These are phyloP conservation scores for Pugionium dolabratum DNA, from an alignment of 345 rosid genomes.

Conservation along the genomic window DNA sequence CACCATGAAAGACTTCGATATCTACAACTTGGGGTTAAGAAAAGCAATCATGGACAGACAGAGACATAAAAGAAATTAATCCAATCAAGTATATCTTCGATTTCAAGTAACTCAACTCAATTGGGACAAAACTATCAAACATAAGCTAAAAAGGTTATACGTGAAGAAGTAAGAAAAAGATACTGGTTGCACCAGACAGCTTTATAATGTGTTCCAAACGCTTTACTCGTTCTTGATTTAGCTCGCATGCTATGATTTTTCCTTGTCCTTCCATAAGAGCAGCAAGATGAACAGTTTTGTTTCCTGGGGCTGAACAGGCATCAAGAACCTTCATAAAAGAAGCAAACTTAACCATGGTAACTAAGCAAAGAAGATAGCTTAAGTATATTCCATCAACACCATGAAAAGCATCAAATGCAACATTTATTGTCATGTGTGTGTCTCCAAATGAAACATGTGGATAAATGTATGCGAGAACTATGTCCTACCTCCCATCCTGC, in stretches of 20 bases:
- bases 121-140: constrained; percentile 2
- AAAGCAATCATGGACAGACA: constrained; percentile 8
- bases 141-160: constrained; percentile 11
- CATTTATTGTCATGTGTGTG: neutral
- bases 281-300: constrained; percentile 94
- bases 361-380: constrained; percentile 8
- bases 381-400: constrained; percentile 3
- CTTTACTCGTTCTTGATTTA: constrained; percentile 64
- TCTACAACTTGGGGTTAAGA: constrained; percentile 55
- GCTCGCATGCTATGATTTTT: constrained; percentile 76
- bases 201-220: constrained; percentile 69
- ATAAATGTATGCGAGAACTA: constrained; percentile 2
- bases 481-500: constrained; percentile 76
- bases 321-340: constrained; percentile 76
- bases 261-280: constrained; percentile 89
- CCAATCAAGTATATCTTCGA: neutral
- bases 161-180: constrained; percentile 48
- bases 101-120: constrained; percentile 1
- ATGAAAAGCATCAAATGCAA: constrained; percentile 18
- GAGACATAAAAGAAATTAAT: constrained; percentile 2
- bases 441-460: neutral
- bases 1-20: constrained; percentile 47
- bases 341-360: constrained; percentile 24
- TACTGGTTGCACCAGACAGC: constrained; percentile 86
- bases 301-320: constrained; percentile 98